Base-by-base conservation (phyloP, 2,329 filamentous ascomycete species). In the Penicillium corylophilum region DNA sequence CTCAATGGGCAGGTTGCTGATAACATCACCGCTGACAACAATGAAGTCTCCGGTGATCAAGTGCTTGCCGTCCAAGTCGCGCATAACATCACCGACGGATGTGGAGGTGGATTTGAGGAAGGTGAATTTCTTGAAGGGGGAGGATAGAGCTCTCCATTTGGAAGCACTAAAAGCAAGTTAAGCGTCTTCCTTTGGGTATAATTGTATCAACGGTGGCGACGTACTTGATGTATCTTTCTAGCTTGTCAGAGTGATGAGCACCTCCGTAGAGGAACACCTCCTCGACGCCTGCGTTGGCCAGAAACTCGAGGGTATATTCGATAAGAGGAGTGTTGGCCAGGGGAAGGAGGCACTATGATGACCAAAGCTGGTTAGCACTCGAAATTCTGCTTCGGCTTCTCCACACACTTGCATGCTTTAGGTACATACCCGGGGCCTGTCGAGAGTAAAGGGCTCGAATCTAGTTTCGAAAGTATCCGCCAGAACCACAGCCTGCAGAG, bases 281-380 rank as follows among this genome's bases (percentile, higher is more conserved):
- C 63, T 94, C 86, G n/a, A 97, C 91, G 51, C 92, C 91, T 52
- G 94, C 91, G 81, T 93, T 93, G 59, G 91, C 91, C 1, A 99
- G 85, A 66, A 96, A 97, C 68, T 97, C 92, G 65, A 97, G 85
- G 4, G 93, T 97, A 71, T 99, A 97, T 73, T 99, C 94, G 74
- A 99, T 95, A 57, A 99, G 79, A 31, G 94, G 93, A 1, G 87
- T 92, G 71, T 97, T 97, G 54, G 90, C 94, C 54, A 99, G 81
- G 10, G 93, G 91, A 6, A 99, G 80, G 28, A 99, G 86, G 77
- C 94, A 97, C 89, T 95, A 65, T 26, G n/a, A 4, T 33, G 9
- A 45, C 16, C 26, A 44, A 35, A 53, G 35, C 16, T 5, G 18
- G 9, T 38, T 36, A 55, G 46, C 45, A 7, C 44, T 46, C 40